Evolutionary conservation across 495 filamentous ascomycete species (phyloP).

Genomic region (Cercophora sp.): DNA sequence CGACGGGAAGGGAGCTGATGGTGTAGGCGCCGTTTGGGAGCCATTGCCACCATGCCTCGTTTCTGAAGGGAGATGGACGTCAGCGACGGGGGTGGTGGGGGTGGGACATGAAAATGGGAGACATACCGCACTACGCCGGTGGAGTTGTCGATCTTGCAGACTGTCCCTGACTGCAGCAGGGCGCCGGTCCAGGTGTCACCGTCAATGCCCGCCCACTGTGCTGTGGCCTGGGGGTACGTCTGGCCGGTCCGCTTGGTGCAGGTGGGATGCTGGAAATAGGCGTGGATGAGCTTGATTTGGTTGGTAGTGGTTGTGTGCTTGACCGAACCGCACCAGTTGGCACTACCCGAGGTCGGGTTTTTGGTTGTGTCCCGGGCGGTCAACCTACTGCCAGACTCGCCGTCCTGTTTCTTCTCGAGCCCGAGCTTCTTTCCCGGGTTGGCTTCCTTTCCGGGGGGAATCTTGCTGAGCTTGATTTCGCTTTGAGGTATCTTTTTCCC

Average conservation of each 20-base stretch:
- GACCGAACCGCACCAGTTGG: slow-evolving; percentile 32
- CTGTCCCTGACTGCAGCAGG: slow-evolving; percentile 26
- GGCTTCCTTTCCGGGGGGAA: neutral
- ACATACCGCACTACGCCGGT: slow-evolving; percentile 19
- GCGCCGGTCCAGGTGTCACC: slow-evolving; percentile 20
- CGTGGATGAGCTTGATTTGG: slow-evolving; percentile 25
- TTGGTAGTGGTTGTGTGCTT: slow-evolving; percentile 14
- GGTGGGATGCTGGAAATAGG: slow-evolving; percentile 21
- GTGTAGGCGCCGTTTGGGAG: slow-evolving; percentile 17
- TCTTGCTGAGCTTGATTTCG: slow-evolving; percentile 23
- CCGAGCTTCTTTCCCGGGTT: neutral
- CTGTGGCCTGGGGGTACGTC: slow-evolving; percentile 25
- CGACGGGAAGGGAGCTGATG: slow-evolving; percentile 22
- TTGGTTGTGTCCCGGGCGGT: neutral
- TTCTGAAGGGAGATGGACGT: neutral
- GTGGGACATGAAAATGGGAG: neutral
- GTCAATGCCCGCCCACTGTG: slow-evolving; percentile 30
- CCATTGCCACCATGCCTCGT: slow-evolving; percentile 32
- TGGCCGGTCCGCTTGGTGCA: slow-evolving; percentile 20
- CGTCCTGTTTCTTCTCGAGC: neutral
- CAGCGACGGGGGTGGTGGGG: neutral
- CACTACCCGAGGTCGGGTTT: slow-evolving; percentile 16
- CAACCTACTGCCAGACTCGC: neutral
- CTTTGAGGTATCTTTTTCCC: slow-evolving; percentile 21
- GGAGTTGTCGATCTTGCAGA: slow-evolving; percentile 28